Evolutionary conservation across 75 land plant genomes (phyloP), one percentile per base, ranked within the genome.

Genomic region (Isoetes taiwanensis): DNA sequence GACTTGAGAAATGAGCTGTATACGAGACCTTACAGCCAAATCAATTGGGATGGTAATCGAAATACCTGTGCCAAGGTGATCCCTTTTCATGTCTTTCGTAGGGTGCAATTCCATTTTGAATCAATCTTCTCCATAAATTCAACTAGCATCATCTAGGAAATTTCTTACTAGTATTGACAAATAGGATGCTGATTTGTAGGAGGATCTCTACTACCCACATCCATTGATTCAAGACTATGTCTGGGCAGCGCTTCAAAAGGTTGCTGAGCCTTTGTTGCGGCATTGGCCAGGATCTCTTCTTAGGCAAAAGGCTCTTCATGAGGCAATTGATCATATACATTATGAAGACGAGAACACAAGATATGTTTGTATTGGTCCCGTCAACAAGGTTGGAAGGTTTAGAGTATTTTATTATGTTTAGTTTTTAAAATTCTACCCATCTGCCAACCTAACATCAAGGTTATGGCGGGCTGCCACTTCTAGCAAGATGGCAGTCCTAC

Each of bases 321-420:
- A 72, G 37, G 73, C 61, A 0, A 81, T 93, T 59, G 64, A 84
- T 30, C 98, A 93, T 52, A 80, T 93, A 67, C 96, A 93, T 54
- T 93, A 93, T 69, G 98, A 93, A 65, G 98, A 93, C 73, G 96
- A 88, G 57, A 88, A 81, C 56, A 81, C 96, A 46, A 77, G 82
- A 0, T 93, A 88, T 43, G 53, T 93, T 54, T 85, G 89, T 69
- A 84, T 93, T 66, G 96, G 89, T 2, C 90, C 89, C 62, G 96
- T 84, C 12, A 88, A 93, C 60, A 88, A 93, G 86, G 96, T 86
- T 57, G 14, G 12, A 37, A n/a, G n/a, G n/a, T n/a, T n/a, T n/a
- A n/a, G n/a, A n/a, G n/a, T 21, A 20, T 1, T 59, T 16, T 4
- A 37, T 19, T 23, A 28, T 12, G 10, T 16, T 16, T 14, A 14